Evolutionary conservation across 2,329 filamentous ascomycete species (phyloP).

Genomic region (Colletotrichum aenigma): DNA sequence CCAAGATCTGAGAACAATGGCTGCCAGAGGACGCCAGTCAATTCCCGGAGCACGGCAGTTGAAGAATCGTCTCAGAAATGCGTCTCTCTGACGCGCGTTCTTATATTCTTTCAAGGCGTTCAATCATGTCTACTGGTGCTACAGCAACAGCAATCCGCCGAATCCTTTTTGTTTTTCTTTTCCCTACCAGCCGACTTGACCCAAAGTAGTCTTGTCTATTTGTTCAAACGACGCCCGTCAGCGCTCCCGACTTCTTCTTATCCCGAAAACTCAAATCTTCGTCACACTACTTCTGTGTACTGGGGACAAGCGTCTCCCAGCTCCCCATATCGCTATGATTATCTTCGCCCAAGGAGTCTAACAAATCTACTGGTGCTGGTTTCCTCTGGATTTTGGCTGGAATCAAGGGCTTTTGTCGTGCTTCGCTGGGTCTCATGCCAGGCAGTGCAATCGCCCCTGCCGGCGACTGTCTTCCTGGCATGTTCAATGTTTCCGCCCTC

Average conservation of each 20-base stretch:
- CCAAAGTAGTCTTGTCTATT: background rate
- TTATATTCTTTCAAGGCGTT: background rate
- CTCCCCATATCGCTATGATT: slow-evolving; percentile 49
- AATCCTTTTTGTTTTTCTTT: background rate
- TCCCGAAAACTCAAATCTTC: background rate
- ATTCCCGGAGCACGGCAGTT: background rate
- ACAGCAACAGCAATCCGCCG: background rate
- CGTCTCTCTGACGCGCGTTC: background rate
- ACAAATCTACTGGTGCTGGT: slow-evolving; percentile 38
- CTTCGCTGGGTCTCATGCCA: slow-evolving; percentile 14
- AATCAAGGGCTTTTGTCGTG: slow-evolving; percentile 4
- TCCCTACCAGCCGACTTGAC: background rate
- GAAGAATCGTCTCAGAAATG: background rate
- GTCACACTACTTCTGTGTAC: slow-evolving; percentile 14
- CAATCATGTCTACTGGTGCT: background rate
- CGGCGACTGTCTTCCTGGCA: slow-evolving; percentile 4
- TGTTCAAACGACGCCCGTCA: background rate
- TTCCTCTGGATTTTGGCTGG: slow-evolving; percentile 15
- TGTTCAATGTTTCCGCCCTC: background rate
- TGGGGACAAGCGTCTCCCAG: slow-evolving; percentile 62
- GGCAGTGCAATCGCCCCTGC: slow-evolving; percentile 14
- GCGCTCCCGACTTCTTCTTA: background rate
- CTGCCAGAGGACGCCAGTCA: background rate
- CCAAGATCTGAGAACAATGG: background rate
- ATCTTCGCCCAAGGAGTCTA: slow-evolving; percentile 55